Conservation (phyloP, 2,329 filamentous ascomycete species). For the Ophiostoma ips region DNA sequence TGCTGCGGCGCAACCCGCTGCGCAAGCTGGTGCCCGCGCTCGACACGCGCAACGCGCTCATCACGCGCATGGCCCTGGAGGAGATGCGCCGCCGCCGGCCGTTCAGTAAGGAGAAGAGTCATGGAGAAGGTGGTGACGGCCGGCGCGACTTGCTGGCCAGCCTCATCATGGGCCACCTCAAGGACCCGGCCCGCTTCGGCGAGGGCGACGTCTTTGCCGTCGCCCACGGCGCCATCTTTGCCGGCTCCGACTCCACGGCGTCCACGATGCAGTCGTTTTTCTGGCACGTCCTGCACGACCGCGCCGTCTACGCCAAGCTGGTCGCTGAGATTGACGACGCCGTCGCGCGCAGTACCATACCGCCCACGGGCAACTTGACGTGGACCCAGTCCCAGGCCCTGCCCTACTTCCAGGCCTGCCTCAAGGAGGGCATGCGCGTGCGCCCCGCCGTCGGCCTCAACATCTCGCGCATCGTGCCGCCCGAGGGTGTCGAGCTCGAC, state of each 20-base stretch:
- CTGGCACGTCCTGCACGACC: constrained; percentile 33
- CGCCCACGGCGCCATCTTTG: constrained; percentile 43
- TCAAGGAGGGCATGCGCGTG: constrained; percentile 42
- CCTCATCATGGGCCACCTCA: constrained; percentile 37
- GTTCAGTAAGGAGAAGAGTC: constrained; percentile 31
- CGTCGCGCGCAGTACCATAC: constrained; percentile 22
- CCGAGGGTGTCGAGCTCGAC: constrained; percentile 36
- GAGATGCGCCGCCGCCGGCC: constrained; percentile 33
- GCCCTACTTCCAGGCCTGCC: constrained; percentile 41
- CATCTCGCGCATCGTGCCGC: constrained; percentile 36
- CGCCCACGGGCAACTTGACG: constrained; percentile 28
- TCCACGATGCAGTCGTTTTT: constrained; percentile 45
- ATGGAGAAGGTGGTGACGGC: constrained; percentile 26
- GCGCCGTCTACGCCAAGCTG: constrained; percentile 26
- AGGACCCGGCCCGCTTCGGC: constrained; percentile 31
- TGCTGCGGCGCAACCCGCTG: constrained; percentile 36
- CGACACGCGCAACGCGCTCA: constrained; percentile 29
- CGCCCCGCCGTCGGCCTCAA: constrained; percentile 41
- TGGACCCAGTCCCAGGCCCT: constrained; percentile 35
- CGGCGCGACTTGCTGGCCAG: constrained; percentile 36
- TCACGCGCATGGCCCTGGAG: constrained; percentile 37
- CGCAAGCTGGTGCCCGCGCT: constrained; percentile 29
- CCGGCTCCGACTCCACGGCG: constrained; percentile 47
- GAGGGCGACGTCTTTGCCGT: constrained; percentile 43
- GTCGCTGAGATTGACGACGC: constrained; percentile 31